Conservation (phyloP, 495 filamentous ascomycete genomes). For the Penicillium ochrochloron region DNA sequence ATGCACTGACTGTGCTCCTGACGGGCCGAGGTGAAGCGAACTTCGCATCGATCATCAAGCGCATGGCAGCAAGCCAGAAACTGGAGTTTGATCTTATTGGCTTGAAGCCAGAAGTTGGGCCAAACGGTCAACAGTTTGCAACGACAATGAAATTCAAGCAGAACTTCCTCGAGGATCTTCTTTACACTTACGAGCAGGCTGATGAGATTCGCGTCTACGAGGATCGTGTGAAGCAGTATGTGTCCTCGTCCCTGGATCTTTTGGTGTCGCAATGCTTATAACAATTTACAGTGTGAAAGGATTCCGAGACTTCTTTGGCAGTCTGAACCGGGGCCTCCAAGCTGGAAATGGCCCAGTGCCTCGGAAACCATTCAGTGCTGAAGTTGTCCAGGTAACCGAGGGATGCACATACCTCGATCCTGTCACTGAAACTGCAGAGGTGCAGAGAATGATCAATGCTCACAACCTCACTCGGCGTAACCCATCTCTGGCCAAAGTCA, state of each 20-base stretch:
- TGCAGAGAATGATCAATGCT: conserved; percentile 86
- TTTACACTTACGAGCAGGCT: conserved; percentile 82
- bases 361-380: conserved; percentile 67
- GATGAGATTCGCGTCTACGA: conserved; percentile 79
- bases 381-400: conserved; percentile 89
- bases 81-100: conserved; percentile 89
- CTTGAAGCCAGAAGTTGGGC: conserved; percentile 84
- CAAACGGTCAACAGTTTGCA: conserved; percentile 71
- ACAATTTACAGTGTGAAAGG: conserved; percentile 59
- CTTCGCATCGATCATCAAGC: conserved; percentile 80
- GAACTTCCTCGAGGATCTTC: conserved; percentile 72
- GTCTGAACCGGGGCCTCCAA: conserved; percentile 65
- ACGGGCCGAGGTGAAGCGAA: conserved; percentile 82
- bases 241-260: background rate
- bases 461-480: conserved; percentile 69
- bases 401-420: conserved; percentile 77
- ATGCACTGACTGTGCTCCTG: conserved; percentile 83
- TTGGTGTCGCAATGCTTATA: conserved; percentile 23
- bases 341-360: conserved; percentile 34
- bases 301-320: conserved; percentile 80
- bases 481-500: conserved; percentile 37
- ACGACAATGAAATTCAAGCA: conserved; percentile 91
- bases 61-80: conserved; percentile 76
- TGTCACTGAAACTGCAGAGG: conserved; percentile 77
- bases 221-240: conserved; percentile 67